Percentiles rank a stretch among this genome's conserved stretches.
Evolutionary conservation across 768 basidiomycete species (phyloP).

Genomic region (Lactarius deliciosus): DNA sequence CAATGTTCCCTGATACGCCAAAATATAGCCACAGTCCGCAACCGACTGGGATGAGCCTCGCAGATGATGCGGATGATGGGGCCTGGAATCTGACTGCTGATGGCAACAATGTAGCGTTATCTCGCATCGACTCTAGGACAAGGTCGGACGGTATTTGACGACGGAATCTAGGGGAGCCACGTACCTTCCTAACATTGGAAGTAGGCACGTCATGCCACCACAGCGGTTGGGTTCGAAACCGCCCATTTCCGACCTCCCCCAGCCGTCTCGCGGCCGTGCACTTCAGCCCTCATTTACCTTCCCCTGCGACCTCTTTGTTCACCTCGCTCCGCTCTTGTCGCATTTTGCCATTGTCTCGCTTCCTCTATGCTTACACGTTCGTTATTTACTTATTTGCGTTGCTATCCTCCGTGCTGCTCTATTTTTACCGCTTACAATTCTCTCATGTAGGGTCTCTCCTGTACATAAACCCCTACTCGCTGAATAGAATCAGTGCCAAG

Average conservation of each 20-base stretch:
- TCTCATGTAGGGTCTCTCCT: not conserved
- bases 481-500: not conserved
- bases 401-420: too few species aligned
- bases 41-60: not conserved
- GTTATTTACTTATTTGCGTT: too few species aligned
- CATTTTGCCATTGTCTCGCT: not conserved
- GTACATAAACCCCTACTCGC: not conserved
- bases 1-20: not conserved
- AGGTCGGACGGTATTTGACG: constrained; percentile 3
- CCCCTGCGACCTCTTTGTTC: too few species aligned
- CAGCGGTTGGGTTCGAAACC: not conserved
- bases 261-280: not conserved
- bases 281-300: too few species aligned
- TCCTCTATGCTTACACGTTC: too few species aligned
- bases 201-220: not conserved
- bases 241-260: not conserved
- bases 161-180: not conserved
- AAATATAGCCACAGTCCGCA: constrained; percentile 2
- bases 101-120: not conserved
- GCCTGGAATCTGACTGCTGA: not conserved
- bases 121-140: not conserved
- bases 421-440: not conserved
- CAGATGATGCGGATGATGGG: too few species aligned
- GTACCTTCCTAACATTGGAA: not conserved
- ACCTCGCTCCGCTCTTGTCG: not conserved